A percentile compares a stretch with the other conserved stretches of the same genome.
Conservation (phyloP, 345 rosid genomes). For the Ceriops decandra region DNA sequence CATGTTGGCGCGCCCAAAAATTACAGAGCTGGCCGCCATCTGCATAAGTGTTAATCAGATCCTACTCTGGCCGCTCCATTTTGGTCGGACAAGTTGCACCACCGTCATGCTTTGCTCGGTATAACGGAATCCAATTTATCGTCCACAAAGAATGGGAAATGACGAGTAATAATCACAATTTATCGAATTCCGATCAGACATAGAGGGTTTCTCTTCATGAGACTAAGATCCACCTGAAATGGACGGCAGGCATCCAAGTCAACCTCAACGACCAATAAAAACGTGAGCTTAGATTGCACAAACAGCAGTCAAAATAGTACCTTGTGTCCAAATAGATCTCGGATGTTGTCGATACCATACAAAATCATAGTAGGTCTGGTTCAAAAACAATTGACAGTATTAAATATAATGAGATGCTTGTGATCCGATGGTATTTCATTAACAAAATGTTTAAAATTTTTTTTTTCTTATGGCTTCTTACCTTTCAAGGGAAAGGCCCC, state of each 20-base stretch:
- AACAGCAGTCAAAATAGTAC: conserved; percentile 28
- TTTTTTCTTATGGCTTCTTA: conserved; percentile 19
- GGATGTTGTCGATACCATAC: conserved; percentile 66
- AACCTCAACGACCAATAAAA: background rate
- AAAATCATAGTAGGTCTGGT: conserved; percentile 93
- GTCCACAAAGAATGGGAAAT: too few relatives aligned
- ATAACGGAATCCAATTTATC: too few relatives aligned
- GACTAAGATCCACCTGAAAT: conserved; percentile 79
- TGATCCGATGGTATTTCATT: background rate
- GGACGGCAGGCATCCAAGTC: background rate
- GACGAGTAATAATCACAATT: background rate
- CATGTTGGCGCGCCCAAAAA: too few relatives aligned
- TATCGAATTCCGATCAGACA: conserved; percentile 62
- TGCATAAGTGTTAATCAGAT: too few relatives aligned
- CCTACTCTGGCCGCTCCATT: too few relatives aligned
- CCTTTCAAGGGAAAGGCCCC: conserved; percentile 99
- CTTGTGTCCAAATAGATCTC: conserved; percentile 97
- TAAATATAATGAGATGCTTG: background rate
- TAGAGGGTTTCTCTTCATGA: conserved; percentile 67
- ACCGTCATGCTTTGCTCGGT: too few relatives aligned
- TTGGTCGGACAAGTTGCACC: too few relatives aligned
- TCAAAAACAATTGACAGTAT: conserved; percentile 9
- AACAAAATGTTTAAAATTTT: background rate
- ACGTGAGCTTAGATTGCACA: background rate
- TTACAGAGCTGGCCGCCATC: too few relatives aligned